Base-by-base conservation (phyloP, 305 asterid genomes). In the Lippia alba region DNA sequence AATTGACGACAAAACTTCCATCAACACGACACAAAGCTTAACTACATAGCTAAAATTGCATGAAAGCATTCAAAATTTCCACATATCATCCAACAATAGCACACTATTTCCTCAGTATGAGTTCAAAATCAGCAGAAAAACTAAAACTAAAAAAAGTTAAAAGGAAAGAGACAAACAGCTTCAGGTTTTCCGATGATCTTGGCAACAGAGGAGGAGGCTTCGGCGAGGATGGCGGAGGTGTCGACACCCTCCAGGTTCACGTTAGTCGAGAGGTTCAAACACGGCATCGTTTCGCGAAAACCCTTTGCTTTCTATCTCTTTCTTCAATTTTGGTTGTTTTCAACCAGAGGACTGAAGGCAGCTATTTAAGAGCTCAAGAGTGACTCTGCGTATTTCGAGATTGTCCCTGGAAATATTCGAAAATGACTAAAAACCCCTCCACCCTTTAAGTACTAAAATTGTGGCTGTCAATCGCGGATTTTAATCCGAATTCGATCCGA, bases 251-350 rank as follows among this genome's bases (percentile, higher is more conserved):
- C 89, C 45, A 85, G 80, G 78, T 74, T 85, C 41, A 87, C 86
- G 79, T 85, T 87, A 2, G 93, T 85, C 4, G 89, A 85, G 54
- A 87, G 75, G 76, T 87, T 85, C 67, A 87, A 74, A 77, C 93
- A 87, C 80, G 93, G 91, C 93, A 83, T 87, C 69, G 69, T 70
- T 80, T 79, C 58, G 24, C 57, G 24, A 8, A 33, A 33, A 64
- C 18, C 54, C 32, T 45, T 63, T 56, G 12, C 50, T 54, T 15
- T 15, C 41, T 20, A 36, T 36, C 41, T 36, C 0, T 36, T 36
- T 36, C 62, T 32, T 12, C 19, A 56, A 55, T 55, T 19, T 55
- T 19, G 36, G 15, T 51, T 0, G 1, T 48, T n/a, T 46, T 3
- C 53, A 46, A 3, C 4, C n/a, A 46, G 4, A 46, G 30, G 30